These are phyloP conservation scores for Musa balbisiana DNA, from an alignment of 202 grass and related monocot species.

Conservation along the genomic window DNA sequence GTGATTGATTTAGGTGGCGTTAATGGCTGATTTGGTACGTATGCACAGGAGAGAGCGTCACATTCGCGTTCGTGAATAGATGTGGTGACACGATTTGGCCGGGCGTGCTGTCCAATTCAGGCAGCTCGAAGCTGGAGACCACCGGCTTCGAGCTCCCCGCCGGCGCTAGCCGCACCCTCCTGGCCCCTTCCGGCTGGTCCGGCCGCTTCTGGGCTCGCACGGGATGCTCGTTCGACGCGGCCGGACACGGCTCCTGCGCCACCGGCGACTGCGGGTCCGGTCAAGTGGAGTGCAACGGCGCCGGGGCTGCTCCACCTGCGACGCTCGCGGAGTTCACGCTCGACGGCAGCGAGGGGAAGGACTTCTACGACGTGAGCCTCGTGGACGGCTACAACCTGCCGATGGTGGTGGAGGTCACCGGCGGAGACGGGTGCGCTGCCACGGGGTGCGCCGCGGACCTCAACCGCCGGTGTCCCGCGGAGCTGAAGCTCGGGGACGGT, in stretches of 20 bases:
- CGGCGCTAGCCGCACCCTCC: constrained; percentile 40
- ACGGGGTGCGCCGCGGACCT: constrained; percentile 63
- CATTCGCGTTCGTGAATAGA: constrained; percentile 81
- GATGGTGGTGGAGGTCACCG: constrained; percentile 47
- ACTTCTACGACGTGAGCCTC: not conserved
- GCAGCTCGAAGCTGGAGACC: constrained; percentile 43
- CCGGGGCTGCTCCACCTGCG: constrained; percentile 49
- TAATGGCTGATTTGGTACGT: no score
- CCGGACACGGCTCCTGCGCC: constrained; percentile 42
- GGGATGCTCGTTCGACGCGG: constrained; percentile 48
- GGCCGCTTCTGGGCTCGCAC: constrained; percentile 86
- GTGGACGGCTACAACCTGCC: not conserved
- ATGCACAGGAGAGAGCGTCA: constrained; percentile 25
- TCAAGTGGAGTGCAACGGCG: constrained; percentile 57
- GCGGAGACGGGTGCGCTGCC: constrained; percentile 29
- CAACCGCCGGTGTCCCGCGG: constrained; percentile 45
- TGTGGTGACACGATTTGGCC: constrained; percentile 79
- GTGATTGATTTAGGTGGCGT: no score
- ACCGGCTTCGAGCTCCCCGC: constrained; percentile 61
- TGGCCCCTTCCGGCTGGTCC: constrained; percentile 56
- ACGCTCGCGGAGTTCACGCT: constrained; percentile 79
- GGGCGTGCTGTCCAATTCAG: constrained; percentile 59
- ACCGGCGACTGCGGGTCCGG: constrained; percentile 87
- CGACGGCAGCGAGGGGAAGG: constrained; percentile 14
- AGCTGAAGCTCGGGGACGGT: constrained; percentile 27